These are phyloP conservation scores for Neopestalotiopsis clavispora DNA, from an alignment of 2,329 filamentous ascomycete genomes.

Conservation along the genomic window DNA sequence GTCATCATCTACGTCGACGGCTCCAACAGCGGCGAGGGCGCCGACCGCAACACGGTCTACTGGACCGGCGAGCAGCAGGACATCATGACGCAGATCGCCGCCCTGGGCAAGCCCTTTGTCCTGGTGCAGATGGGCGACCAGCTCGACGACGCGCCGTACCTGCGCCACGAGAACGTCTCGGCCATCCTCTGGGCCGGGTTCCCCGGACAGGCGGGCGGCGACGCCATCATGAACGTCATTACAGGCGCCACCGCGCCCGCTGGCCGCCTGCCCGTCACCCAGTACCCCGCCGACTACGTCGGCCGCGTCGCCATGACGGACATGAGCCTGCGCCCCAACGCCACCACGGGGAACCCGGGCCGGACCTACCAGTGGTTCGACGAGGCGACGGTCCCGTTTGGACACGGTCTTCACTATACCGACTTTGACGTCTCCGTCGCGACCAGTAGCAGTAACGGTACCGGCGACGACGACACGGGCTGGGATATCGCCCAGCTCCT, in stretches of 20 bases:
- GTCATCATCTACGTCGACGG: constrained; percentile 60
- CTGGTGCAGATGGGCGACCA: constrained; percentile 56
- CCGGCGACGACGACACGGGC: neutral
- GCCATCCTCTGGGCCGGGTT: constrained; percentile 56
- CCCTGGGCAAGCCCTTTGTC: constrained; percentile 52
- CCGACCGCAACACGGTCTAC: constrained; percentile 53
- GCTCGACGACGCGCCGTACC: constrained; percentile 48
- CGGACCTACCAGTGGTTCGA: constrained; percentile 57
- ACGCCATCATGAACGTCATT: constrained; percentile 52
- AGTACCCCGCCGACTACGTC: constrained; percentile 52
- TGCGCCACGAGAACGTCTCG: constrained; percentile 48
- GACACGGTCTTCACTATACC: constrained; percentile 53
- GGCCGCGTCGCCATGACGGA: constrained; percentile 51
- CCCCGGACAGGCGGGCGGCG: constrained; percentile 57
- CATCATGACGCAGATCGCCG: constrained; percentile 46
- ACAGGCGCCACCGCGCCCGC: constrained; percentile 49
- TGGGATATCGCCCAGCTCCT: constrained; percentile 41
- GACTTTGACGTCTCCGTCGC: constrained; percentile 38
- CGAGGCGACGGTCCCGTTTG: constrained; percentile 48
- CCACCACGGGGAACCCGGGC: constrained; percentile 41
- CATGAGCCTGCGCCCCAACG: constrained; percentile 51
- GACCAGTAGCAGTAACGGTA: constrained; percentile 2
- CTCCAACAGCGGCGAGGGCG: constrained; percentile 53
- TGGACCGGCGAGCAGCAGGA: constrained; percentile 58
- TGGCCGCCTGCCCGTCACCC: constrained; percentile 51